Evolutionary conservation across 2,329 filamentous ascomycete species (phyloP).

Genomic region (Plectosphaerella plurivora): DNA sequence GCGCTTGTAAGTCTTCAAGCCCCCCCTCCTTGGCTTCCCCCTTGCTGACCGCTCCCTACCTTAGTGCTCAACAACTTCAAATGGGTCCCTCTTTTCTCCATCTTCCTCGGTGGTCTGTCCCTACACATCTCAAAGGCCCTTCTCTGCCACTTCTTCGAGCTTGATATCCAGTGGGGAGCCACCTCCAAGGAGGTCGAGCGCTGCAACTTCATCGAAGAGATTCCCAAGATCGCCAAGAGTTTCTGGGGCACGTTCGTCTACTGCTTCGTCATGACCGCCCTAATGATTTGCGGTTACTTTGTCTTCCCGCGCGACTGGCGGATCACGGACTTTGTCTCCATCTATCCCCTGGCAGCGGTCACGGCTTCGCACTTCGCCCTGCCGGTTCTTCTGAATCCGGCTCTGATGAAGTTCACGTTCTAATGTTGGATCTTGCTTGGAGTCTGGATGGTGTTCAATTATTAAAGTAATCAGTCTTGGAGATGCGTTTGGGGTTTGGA

Average conservation of each 20-base stretch:
- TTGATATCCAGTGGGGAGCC: constrained; percentile 46
- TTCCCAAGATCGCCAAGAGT: constrained; percentile 47
- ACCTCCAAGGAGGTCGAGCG: constrained; percentile 55
- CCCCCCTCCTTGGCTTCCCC: constrained; percentile 16
- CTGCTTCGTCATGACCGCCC: constrained; percentile 36
- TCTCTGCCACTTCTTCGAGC: constrained; percentile 35
- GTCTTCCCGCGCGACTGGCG: constrained; percentile 47
- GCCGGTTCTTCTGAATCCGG: constrained; percentile 57
- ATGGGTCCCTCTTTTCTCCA: constrained; percentile 52
- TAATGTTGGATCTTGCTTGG: constrained; percentile 20
- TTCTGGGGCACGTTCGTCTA: constrained; percentile 49
- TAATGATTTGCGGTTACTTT: constrained; percentile 37
- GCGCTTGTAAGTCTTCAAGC: constrained; percentile 20
- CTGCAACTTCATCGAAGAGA: constrained; percentile 52
- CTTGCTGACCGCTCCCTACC: not conserved
- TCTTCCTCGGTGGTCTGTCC: constrained; percentile 39
- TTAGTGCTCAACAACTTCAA: constrained; percentile 53
- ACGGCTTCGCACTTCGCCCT: constrained; percentile 52
- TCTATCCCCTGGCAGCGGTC: constrained; percentile 51
- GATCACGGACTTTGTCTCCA: constrained; percentile 53
- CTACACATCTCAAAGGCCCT: constrained; percentile 36
- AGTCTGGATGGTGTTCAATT: too few relatives aligned
- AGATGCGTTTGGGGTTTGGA: too few relatives aligned
- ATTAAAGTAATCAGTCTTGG: too few relatives aligned
- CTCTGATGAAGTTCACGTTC: constrained; percentile 60